Evolutionary conservation across 495 filamentous ascomycete genomes (phyloP).

Genomic region (Achaetomiella virescens): DNA sequence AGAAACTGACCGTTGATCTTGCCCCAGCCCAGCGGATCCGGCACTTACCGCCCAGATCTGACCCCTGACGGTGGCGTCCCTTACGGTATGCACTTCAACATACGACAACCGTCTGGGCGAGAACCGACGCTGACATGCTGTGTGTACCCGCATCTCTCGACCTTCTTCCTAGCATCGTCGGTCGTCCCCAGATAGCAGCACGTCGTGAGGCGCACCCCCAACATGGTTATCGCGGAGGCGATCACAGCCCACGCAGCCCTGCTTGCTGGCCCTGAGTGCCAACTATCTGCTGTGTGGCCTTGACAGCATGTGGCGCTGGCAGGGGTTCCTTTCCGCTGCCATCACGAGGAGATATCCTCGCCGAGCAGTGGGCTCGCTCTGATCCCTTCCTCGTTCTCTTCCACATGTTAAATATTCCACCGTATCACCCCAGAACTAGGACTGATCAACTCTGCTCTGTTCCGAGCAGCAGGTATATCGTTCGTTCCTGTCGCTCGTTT

Average conservation of each 20-base stretch:
- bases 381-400: background rate
- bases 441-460: background rate
- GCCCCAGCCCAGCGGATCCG: background rate
- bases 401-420: slow-evolving; percentile 8
- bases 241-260: slow-evolving; percentile 7
- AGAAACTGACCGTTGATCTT: background rate
- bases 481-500: slow-evolving; percentile 14
- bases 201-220: background rate
- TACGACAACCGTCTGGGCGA: slow-evolving; percentile 1
- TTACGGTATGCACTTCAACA: background rate
- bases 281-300: slow-evolving; percentile 8
- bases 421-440: slow-evolving; percentile 1
- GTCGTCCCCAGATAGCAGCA: background rate
- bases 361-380: background rate
- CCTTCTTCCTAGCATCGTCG: background rate
- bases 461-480: background rate
- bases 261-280: slow-evolving; percentile 1
- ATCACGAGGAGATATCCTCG: background rate
- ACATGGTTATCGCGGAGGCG: slow-evolving; percentile 7
- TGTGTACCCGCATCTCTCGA: background rate
- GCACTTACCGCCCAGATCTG: background rate
- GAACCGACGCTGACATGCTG: background rate
- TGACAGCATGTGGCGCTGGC: slow-evolving; percentile 16
- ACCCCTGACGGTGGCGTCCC: background rate
- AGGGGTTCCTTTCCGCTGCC: background rate